A percentile compares a stretch with the other conserved stretches of the same genome.
Evolutionary conservation across 2,329 filamentous ascomycete species (phyloP).

Genomic region (Raffaelea albimanens): DNA sequence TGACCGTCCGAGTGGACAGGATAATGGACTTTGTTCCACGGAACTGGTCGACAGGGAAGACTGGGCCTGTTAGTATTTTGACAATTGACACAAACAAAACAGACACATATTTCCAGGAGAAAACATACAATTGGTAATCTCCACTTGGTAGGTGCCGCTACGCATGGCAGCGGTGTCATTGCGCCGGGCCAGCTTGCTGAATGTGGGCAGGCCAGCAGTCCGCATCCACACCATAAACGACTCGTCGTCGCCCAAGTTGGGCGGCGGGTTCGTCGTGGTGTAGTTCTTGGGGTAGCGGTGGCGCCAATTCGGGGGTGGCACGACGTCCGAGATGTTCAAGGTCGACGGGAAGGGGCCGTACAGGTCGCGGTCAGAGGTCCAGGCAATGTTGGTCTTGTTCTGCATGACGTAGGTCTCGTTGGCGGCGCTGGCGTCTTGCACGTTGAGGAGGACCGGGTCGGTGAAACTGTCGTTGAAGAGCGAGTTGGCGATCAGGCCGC

Average conservation of each 20-base stretch:
- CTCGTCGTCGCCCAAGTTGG: slow-evolving; percentile 66
- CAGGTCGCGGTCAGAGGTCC: slow-evolving; percentile 71
- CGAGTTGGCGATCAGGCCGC: slow-evolving; percentile 92
- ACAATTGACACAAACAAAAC: background rate
- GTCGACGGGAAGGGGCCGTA: slow-evolving; percentile 54
- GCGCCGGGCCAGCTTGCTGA: slow-evolving; percentile 84
- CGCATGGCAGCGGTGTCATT: slow-evolving; percentile 65
- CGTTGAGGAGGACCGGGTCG: slow-evolving; percentile 52
- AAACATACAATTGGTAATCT: slow-evolving; percentile 68
- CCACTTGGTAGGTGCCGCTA: slow-evolving; percentile 63
- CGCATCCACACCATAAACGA: slow-evolving; percentile 98
- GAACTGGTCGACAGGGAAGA: slow-evolving; percentile 70
- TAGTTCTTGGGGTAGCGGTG: slow-evolving; percentile 63
- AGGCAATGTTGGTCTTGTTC: slow-evolving; percentile 67
- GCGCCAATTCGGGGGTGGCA: slow-evolving; percentile 82
- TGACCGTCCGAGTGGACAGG: slow-evolving; percentile 80
- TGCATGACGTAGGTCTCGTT: slow-evolving; percentile 64
- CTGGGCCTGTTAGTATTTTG: slow-evolving; percentile 32
- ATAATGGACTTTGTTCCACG: slow-evolving; percentile 84
- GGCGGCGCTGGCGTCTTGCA: slow-evolving; percentile 24
- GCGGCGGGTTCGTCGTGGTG: slow-evolving; percentile 52
- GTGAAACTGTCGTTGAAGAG: slow-evolving; percentile 89
- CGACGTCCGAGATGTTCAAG: slow-evolving; percentile 56
- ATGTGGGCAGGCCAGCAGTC: slow-evolving; percentile 84
- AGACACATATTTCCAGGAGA: background rate